Base-by-base conservation (phyloP, 768 basidiomycete genomes). In the Erythrobasidium yunnanense region DNA sequence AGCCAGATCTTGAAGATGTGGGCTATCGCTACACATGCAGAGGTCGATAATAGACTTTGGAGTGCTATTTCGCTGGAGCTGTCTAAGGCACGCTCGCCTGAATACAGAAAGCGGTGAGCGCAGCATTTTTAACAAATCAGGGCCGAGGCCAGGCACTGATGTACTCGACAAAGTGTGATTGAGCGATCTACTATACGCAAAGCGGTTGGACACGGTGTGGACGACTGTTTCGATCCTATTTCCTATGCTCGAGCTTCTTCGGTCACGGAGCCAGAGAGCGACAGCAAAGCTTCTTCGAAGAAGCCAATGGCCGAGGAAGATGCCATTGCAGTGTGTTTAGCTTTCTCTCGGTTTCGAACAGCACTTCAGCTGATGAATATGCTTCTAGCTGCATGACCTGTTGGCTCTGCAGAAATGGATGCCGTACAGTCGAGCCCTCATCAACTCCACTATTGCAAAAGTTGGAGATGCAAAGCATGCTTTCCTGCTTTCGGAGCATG, bases 1-100 rank as follows among this genome's bases (percentile, higher is more conserved):
- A 65, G 7, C 7, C 60, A 66, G 30, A 32, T 65, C 63, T 15
- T 65, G 18, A 58, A 67, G n/a, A 29, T 66, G 5, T 66, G 65
- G 65, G 65, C 25, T 5, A 45, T 66, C 29, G 6, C 22, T 4
- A 68, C 65, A 11, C 65, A 66, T 33, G 65, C 65, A 5, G 22
- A 63, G 46, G 29, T 66, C 6, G 65, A 66, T 23, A 23, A 15
- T 62, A 8, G 25, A 7, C 17, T 29, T 7, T 65, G 63, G 63
- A 2, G 25, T 18, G 38, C 63, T 18, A 22, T 65, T 6, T 8
- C 60, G 11, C 18, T 15, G 11, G 25, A 56, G 25, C 8, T 11
- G 17, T 8, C 51, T 11, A 17, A 35, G 18, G 3, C 18, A 8
- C 8, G 51, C 13, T 52, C 50, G 17, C 5, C 49, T 4, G 63